Evolutionary conservation across 106 monocot genomes (phyloP), one percentile per base, ranked within the genome.

Genomic region (Ottelia alismoides): DNA sequence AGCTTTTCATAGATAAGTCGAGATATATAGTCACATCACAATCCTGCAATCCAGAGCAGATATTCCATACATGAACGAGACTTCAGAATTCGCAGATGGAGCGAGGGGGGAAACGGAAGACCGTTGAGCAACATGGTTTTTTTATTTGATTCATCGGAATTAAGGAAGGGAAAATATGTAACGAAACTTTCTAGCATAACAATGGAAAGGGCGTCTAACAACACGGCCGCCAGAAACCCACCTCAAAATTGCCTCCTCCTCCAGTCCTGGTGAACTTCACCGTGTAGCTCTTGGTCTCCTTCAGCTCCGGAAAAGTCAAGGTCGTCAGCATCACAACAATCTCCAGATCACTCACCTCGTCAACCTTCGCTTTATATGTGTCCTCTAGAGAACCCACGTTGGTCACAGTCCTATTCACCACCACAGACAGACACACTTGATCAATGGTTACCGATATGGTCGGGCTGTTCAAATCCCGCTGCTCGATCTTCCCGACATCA

Each of bases 401-500:
- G 11, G 56, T 71, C 27, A 67, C 62, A 0, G 27, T 65, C 31
- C 66, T 22, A 0, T 6, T 44, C 66, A 62, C 26, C 10, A 20
- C 26, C 31, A 48, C 53, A 1, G 47, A 2, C 0, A 1, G 2
- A 3, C 3, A 17, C 1, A 18, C 9, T 6, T 4, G 0, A 0
- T 0, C 11, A 7, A 64, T 20, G 1, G 7, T 0, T 11, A 62
- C 51, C 29, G 32, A 11, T 1, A 71, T 45, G 0, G 76, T 47
- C 1, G 70, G 76, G 43, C 68, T 76, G 72, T 81, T 81, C 28
- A 54, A 19, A 29, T 54, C 54, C 28, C 23, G 20, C 28, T 18
- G 11, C 7, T 2, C 1, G 14, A 54, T 49, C 26, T 20, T 56
- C 31, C 46, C 19, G 7, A 44, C 32, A 0, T 27, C 22, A 1